Evolutionary conservation across 495 filamentous ascomycete species (phyloP).

Genomic region (Aspergillus indologenus): DNA sequence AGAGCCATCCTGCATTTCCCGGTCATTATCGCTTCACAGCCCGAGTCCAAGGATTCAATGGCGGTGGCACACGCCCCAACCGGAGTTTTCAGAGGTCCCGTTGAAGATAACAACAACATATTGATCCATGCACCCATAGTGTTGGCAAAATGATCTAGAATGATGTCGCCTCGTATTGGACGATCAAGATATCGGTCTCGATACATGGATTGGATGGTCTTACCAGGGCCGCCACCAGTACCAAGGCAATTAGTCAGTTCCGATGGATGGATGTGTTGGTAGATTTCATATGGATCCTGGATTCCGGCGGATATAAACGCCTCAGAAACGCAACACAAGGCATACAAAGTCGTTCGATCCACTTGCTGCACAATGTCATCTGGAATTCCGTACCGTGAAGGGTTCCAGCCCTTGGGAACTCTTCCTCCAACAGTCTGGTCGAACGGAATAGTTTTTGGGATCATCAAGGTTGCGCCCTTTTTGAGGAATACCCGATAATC

Average conservation of each 20-base stretch:
- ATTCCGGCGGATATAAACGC: slow-evolving; percentile 88
- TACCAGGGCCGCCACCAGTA: slow-evolving; percentile 85
- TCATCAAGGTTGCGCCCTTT: slow-evolving; percentile 89
- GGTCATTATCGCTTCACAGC: slow-evolving; percentile 93
- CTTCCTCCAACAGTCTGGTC: slow-evolving; percentile 94
- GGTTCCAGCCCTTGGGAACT: slow-evolving; percentile 94
- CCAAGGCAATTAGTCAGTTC: slow-evolving; percentile 97
- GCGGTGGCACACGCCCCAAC: slow-evolving; percentile 97
- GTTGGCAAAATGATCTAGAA: slow-evolving; percentile 99
- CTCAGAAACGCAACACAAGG: slow-evolving; percentile 89
- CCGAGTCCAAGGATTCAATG: slow-evolving; percentile 94
- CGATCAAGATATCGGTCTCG: slow-evolving; percentile 94
- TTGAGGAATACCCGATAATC: slow-evolving; percentile 88
- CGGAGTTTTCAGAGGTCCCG: slow-evolving; percentile 96
- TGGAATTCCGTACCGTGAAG: slow-evolving; percentile 87
- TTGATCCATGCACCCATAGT: slow-evolving; percentile 99
- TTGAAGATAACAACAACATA: slow-evolving; percentile 94
- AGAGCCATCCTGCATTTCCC: slow-evolving; percentile 95
- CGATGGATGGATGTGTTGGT: slow-evolving; percentile 97
- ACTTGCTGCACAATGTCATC: slow-evolving; percentile 97
- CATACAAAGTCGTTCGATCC: slow-evolving; percentile 89
- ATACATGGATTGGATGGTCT: slow-evolving; percentile 87
- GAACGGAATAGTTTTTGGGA: slow-evolving; percentile 93
- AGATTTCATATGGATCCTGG: slow-evolving; percentile 98
- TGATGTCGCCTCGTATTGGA: slow-evolving; percentile 93